phyloP scores from a whole-genome alignment of 1,284 basidiomycete genomes.

The Boletus subluridellus region DNA sequence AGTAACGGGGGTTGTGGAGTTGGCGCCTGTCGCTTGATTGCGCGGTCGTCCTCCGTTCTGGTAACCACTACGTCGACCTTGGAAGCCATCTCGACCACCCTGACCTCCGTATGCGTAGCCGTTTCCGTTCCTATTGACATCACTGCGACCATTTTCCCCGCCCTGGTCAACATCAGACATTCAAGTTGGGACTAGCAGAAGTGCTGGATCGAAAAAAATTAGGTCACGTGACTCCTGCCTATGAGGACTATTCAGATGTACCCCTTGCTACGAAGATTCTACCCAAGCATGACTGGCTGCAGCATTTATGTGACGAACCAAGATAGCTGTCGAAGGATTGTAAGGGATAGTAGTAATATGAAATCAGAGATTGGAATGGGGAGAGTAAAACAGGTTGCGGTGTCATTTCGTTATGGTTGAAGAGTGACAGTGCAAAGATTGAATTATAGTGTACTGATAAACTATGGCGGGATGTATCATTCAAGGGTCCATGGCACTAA shows the following conservation, averaged over 20 bases:
- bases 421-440: not conserved
- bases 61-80: constrained; percentile 29
- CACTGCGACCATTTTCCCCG: constrained; percentile 6
- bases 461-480: not conserved
- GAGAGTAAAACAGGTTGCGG: not conserved
- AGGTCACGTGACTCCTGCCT: not conserved
- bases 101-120: not conserved
- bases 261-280: too few relatives aligned
- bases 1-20: constrained; percentile 65
- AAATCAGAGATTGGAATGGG: too few relatives aligned
- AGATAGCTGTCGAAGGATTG: too few relatives aligned
- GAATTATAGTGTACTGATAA: not conserved
- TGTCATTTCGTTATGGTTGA: too few relatives aligned
- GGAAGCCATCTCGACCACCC: constrained; percentile 21
- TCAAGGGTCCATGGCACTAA: not conserved
- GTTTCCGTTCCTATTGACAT: not conserved
- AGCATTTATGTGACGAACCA: too few relatives aligned
- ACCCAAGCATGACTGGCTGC: too few relatives aligned
- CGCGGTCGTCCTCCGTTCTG: constrained; percentile 17
- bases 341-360: too few relatives aligned
- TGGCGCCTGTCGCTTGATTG: constrained; percentile 56
- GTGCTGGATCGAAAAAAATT: not conserved
- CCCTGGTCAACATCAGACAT: constrained; percentile 16
- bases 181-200: not conserved
- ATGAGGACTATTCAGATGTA: not conserved